These are phyloP conservation scores for Gracilaria caudata DNA, from an alignment of 23 red algal species.

Conservation along the genomic window DNA sequence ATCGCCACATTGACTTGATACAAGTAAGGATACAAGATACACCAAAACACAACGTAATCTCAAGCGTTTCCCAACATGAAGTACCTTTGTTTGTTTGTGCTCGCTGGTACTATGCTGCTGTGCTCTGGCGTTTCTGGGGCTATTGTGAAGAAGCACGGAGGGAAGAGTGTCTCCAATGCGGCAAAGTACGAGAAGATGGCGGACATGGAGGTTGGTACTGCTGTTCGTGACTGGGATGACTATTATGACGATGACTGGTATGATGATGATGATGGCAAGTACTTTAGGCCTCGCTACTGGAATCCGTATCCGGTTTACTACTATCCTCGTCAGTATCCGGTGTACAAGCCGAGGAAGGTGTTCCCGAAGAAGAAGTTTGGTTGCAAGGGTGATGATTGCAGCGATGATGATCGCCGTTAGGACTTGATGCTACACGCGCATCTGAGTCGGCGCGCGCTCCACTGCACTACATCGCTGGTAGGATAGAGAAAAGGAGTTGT, in stretches of 20 bases:
- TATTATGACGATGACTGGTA: background rate
- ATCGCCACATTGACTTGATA: background rate
- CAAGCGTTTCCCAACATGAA: background rate
- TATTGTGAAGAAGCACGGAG: background rate
- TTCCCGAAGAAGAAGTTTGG: background rate
- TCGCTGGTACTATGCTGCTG: background rate
- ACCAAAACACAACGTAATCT: background rate
- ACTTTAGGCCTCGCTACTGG: background rate
- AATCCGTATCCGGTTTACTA: background rate
- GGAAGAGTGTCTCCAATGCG: background rate
- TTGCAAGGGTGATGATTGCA: constrained; percentile 5
- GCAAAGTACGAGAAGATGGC: background rate
- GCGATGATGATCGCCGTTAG: constrained; percentile 15
- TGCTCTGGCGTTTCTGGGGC: background rate
- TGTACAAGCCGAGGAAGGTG: constrained; percentile 6
- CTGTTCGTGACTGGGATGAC: constrained; percentile 15
- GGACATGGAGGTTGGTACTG: background rate
- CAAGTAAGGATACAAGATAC: background rate
- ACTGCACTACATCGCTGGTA: background rate
- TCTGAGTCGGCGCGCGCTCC: too few species aligned
- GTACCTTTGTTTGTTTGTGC: background rate
- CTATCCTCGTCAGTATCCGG: background rate
- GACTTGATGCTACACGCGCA: background rate
- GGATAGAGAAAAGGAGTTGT: too few species aligned
- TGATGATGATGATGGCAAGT: background rate